Evolutionary conservation across 2,329 filamentous ascomycete genomes (phyloP), one percentile per base, ranked within the genome.

Genomic region (Fusarium protoensiforme): DNA sequence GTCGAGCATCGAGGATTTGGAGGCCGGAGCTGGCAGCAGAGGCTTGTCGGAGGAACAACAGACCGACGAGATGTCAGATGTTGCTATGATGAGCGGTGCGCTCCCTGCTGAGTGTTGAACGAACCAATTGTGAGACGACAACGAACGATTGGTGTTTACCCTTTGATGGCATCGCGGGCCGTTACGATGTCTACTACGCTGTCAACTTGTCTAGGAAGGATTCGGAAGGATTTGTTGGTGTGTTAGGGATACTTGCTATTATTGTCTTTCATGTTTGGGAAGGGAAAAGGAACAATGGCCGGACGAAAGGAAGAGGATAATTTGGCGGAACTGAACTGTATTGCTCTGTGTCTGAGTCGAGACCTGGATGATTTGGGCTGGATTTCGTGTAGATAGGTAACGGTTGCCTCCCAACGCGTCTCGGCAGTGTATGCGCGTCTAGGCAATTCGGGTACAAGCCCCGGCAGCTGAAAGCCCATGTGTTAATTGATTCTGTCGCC

Each of bases 1-100:
- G 63, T 78, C 80, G 24, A 86, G 84, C 38, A 88, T 88, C 60
- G 81, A 83, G 35, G 75, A 78, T 4, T 80, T 88, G 13, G 83
- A 87, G 72, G 75, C 78, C 20, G 83, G 83, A 6, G 75, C 78
- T 1, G 67, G 63, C 5, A 76, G 74, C 11, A 74, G 67, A 35
- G 63, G 53, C 10, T 58, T 73, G 22, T 69, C 69, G 16, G 72
- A 77, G 31, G 71, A 71, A 31, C 67, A 75, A n/a, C 63, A 39
- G 8, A 63, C 70, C 16, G 64, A 76, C 5, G 62, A 64, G 31
- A 57, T 66, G 61, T 51, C 53, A 11, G 64, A 66, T 18, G n/a
- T 67, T 43, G 65, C 66, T 29, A 53, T 73, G 38, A 74, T 79
- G 76, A 76, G 76, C 35, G 65, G 68, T 27, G 75, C 73, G 39